Percentiles rank a stretch among this genome's conserved stretches.
phyloP scores from a whole-genome alignment of 2,329 filamentous ascomycete species.

The Penicillium sp. region DNA sequence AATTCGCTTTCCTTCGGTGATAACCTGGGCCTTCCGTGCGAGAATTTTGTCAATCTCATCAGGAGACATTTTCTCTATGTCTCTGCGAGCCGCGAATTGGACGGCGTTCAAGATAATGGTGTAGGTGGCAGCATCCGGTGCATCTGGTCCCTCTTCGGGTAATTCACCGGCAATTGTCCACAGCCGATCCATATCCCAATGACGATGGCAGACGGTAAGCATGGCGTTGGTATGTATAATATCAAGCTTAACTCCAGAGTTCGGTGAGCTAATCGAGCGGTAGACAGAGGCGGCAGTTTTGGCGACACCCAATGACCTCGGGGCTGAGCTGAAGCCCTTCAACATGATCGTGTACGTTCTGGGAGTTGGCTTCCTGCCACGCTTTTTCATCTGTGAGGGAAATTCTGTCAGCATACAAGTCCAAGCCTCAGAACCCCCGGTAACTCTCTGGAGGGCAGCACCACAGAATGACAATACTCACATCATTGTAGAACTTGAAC shows the following conservation, averaged over 20 bases:
- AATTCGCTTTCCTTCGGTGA: constrained; percentile 67
- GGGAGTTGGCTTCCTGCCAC: constrained; percentile 72
- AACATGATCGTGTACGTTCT: constrained; percentile 84
- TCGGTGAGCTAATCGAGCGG: constrained; percentile 65
- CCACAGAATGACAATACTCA: constrained; percentile 37
- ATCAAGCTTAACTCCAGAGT: constrained; percentile 64
- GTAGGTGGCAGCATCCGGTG: constrained; percentile 72
- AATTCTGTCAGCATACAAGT: constrained; percentile 3
- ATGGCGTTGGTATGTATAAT: constrained; percentile 85
- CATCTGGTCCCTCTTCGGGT: constrained; percentile 59
- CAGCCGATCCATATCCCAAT: constrained; percentile 72
- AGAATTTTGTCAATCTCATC: constrained; percentile 29
- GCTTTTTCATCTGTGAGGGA: constrained; percentile 80
- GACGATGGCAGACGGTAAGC: constrained; percentile 74
- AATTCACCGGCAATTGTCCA: constrained; percentile 73
- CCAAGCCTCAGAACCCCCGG: background rate
- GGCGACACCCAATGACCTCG: constrained; percentile 54
- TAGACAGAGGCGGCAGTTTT: constrained; percentile 72
- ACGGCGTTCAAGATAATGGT: constrained; percentile 80
- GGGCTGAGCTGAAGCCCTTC: constrained; percentile 64
- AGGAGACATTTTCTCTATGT: constrained; percentile 29
- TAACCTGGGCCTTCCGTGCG: constrained; percentile 36
- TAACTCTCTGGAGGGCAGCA: background rate
- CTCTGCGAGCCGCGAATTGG: constrained; percentile 45
- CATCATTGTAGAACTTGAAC: constrained; percentile 85